Percentiles rank a stretch among this genome's conserved stretches.
phyloP scores from a whole-genome alignment of 768 basidiomycete genomes.

The Termitomyces sp. region DNA sequence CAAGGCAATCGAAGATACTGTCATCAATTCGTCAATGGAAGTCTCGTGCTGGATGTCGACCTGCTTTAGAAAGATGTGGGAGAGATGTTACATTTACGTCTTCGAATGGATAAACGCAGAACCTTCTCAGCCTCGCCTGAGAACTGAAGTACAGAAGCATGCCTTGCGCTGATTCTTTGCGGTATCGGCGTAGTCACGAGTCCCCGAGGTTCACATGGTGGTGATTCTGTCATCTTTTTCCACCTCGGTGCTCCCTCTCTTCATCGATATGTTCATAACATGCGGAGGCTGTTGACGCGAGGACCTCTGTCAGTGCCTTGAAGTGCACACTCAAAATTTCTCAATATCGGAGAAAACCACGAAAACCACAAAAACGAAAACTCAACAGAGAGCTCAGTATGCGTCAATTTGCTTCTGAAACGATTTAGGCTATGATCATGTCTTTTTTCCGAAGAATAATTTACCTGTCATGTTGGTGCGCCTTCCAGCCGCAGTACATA shows the following conservation, averaged over 20 bases:
- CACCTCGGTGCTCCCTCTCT: not conserved
- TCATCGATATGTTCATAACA: not conserved
- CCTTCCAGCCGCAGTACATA: not conserved
- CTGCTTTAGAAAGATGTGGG: constrained; percentile 84
- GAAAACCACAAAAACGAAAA: too few relatives aligned
- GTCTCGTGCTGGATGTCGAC: constrained; percentile 82
- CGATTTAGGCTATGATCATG: not conserved
- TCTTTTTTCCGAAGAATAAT: not conserved
- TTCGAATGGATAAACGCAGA: not conserved
- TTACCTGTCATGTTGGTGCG: not conserved
- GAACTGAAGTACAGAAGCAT: not conserved
- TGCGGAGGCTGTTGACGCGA: not conserved
- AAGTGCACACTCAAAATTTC: not conserved
- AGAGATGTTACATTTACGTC: constrained; percentile 42
- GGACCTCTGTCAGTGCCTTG: not conserved
- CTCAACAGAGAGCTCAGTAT: too few relatives aligned
- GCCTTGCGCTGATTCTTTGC: not conserved
- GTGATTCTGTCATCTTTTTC: not conserved
- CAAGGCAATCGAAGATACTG: too few relatives aligned
- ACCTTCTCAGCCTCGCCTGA: not conserved
- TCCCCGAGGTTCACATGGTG: not conserved
- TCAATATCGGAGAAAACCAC: not conserved
- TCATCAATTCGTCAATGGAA: constrained; percentile 61
- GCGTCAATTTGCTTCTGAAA: not conserved
- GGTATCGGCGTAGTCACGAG: not conserved